Percentiles rank a stretch among this genome's conserved stretches.
Evolutionary conservation across 495 filamentous ascomycete species (phyloP).

Genomic region (Lindgomyces ingoldianus): DNA sequence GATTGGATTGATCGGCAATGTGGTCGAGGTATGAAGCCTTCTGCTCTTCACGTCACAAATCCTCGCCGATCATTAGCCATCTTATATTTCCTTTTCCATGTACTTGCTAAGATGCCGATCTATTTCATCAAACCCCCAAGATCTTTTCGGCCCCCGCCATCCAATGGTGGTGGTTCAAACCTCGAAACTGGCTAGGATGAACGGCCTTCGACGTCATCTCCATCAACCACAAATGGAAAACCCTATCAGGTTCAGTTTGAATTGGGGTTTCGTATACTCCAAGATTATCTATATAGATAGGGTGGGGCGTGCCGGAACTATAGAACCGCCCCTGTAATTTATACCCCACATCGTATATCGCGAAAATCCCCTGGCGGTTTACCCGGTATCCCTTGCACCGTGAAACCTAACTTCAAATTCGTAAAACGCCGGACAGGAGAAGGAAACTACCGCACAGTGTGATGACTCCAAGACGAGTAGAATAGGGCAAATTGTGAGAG

Average conservation of each 20-base stretch:
- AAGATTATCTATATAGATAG: slow-evolving; percentile 3
- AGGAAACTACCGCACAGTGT: too few species aligned
- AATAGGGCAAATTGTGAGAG: too few species aligned
- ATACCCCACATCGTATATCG: slow-evolving; percentile 8
- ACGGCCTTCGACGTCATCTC: background rate
- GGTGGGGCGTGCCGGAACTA: background rate
- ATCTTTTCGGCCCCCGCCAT: background rate
- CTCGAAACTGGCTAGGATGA: background rate
- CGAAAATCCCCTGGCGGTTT: background rate
- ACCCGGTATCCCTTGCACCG: slow-evolving; percentile 5
- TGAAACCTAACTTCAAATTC: too few species aligned
- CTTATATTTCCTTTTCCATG: background rate
- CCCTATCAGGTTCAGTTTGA: background rate
- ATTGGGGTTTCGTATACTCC: background rate
- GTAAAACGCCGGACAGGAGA: background rate
- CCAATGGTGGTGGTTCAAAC: background rate
- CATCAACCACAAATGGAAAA: background rate
- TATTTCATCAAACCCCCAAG: background rate
- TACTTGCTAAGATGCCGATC: background rate
- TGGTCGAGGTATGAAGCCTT: background rate
- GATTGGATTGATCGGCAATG: background rate
- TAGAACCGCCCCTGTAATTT: background rate
- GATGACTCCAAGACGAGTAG: too few species aligned
- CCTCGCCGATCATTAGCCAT: too few species aligned
- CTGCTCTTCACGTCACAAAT: background rate